Conservation (phyloP, 1,284 basidiomycete genomes). For the Lignosus rhinocerotis region DNA sequence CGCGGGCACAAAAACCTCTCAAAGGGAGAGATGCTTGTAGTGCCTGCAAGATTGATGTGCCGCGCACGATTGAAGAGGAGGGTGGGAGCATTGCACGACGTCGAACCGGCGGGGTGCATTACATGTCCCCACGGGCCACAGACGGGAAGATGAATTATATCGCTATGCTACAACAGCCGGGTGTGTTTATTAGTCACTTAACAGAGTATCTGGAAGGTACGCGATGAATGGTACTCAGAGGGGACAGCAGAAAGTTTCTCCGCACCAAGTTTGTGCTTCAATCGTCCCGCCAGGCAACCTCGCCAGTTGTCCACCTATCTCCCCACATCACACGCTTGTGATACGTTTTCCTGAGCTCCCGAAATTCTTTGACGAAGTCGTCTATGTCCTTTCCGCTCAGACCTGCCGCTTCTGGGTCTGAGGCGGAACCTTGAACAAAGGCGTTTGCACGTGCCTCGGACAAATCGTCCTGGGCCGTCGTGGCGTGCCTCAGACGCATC, state of each 20-base stretch:
- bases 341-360: slow-evolving; percentile 80
- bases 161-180: slow-evolving; percentile 16
- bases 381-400: slow-evolving; percentile 66
- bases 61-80: background rate
- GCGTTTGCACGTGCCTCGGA: slow-evolving; percentile 81
- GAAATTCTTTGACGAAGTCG: slow-evolving; percentile 86
- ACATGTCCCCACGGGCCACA: slow-evolving; percentile 1
- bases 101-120: background rate
- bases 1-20: background rate
- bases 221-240: background rate
- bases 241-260: background rate
- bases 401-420: slow-evolving; percentile 35
- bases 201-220: slow-evolving; percentile 3
- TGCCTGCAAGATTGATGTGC: background rate
- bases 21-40: too few relatives aligned
- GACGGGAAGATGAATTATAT: background rate
- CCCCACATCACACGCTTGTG: slow-evolving; percentile 90
- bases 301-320: slow-evolving; percentile 81
- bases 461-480: slow-evolving; percentile 84
- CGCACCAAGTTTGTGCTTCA: slow-evolving; percentile 9
- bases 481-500: slow-evolving; percentile 82
- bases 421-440: slow-evolving; percentile 66
- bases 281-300: slow-evolving; percentile 69
- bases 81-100: background rate
- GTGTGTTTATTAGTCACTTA: slow-evolving; percentile 3